phyloP scores from a whole-genome alignment of 2,329 filamentous ascomycete species.

The Diaporthe australafricana region DNA sequence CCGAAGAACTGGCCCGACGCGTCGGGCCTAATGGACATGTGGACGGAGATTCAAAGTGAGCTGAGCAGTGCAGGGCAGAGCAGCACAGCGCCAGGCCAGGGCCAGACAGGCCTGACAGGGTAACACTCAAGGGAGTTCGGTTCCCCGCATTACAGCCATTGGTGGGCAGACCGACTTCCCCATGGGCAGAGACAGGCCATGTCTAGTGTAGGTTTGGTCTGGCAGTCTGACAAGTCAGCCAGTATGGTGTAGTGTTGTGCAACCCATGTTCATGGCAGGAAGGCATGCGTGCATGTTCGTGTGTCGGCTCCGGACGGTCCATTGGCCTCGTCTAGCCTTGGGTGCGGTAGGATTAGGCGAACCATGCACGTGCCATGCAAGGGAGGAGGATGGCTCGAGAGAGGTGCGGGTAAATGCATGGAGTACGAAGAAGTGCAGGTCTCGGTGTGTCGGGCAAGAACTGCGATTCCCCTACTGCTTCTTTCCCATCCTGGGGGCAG shows the following conservation, averaged over 20 bases:
- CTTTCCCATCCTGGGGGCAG: background rate
- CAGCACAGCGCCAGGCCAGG: too few relatives aligned
- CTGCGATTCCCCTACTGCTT: background rate
- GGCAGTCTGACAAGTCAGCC: too few relatives aligned
- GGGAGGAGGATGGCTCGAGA: conserved; percentile 15
- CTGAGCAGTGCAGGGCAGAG: background rate
- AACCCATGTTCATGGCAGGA: background rate
- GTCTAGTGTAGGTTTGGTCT: background rate
- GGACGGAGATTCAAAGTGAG: conserved; percentile 16
- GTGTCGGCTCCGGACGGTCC: conserved; percentile 26
- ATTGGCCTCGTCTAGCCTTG: background rate
- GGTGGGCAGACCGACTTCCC: background rate
- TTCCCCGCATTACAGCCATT: conserved; percentile 24
- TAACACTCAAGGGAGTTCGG: background rate
- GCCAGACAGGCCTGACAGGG: too few relatives aligned
- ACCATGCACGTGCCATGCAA: background rate
- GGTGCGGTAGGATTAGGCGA: too few relatives aligned
- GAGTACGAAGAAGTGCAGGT: background rate
- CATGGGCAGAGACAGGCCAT: conserved; percentile 13
- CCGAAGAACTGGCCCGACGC: conserved; percentile 10
- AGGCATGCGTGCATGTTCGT: background rate
- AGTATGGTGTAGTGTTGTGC: background rate
- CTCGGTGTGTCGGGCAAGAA: conserved; percentile 7
- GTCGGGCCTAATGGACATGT: conserved; percentile 19
- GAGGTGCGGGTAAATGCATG: conserved; percentile 25